Base-by-base conservation (phyloP, 768 basidiomycete species). In the Gloeopeniophorella convolvens region DNA sequence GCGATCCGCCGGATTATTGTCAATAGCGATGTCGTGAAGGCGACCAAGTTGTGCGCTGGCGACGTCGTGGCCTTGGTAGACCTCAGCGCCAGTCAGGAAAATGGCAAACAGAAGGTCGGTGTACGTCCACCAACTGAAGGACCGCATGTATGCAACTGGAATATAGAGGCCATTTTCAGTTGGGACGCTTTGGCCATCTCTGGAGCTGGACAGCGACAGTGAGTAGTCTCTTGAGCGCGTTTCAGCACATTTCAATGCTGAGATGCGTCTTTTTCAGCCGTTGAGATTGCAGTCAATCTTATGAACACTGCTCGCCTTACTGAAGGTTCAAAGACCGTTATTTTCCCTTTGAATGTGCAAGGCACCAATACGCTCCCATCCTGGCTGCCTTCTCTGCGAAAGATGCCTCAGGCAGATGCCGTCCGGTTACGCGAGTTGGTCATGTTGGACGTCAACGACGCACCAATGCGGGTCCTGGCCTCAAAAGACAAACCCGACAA, bases 121-220 rank as follows among this genome's bases (percentile, higher is more conserved):
- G 23, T 28, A 39, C 48, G 36, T 50, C 51, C 44, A n/a, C 56
- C 48, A 42, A 59, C 32, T 59, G 21, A 58, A 59, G 55, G 48
- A 42, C 42, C 55, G 31, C 35, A 18, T 42, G 39, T 58, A 56
- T 30, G 18, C 21, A 4, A 55, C 60, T 27, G n/a, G 39, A 27
- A 16, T 44, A 47, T 28, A 41, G 34, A 50, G 85, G 83, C 66
- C 72, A 36, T 82, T 82, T 63, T 77, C 82, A 11, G 70, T 89
- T 45, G 89, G 88, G 5, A 68, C 81, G 39, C 74, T 77, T 58
- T 90, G 88, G 88, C 86, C 87, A n/a, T 84, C 82, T 32, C 59
- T 74, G 37, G 83, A 85, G 7, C 46, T 82, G 47, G 62, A 78
- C 23, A 72, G 72, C 44, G 76, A 80, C 53, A 69, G 88, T 85